These are phyloP conservation scores for Nitzschia inconspicua DNA, from an alignment of 108 stramenopile genomes.

Conservation along the genomic window DNA sequence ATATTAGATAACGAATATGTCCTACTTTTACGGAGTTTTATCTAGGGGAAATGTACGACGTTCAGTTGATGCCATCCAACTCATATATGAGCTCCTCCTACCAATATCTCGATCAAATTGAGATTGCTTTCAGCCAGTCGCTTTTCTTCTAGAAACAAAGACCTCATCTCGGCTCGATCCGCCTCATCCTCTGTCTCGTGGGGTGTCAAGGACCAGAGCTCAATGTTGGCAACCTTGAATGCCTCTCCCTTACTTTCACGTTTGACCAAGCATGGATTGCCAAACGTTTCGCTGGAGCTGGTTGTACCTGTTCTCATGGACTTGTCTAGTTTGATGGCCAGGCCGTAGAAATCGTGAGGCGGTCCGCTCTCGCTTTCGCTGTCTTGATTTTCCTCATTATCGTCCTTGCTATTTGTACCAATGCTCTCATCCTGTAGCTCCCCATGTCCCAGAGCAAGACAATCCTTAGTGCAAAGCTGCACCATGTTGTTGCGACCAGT, in stretches of 20 bases:
- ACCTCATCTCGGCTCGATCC: constrained; percentile 36
- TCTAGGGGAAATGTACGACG: too few relatives aligned
- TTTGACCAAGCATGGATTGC: constrained; percentile 54
- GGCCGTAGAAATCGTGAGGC: constrained; percentile 30
- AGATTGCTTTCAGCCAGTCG: constrained; percentile 19
- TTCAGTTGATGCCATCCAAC: too few relatives aligned
- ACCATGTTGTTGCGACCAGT: constrained; percentile 57
- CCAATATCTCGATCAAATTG: constrained; percentile 35
- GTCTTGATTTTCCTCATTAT: background rate
- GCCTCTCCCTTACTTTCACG: constrained; percentile 25
- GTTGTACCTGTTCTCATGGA: constrained; percentile 53
- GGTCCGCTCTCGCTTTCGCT: background rate
- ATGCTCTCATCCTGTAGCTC: constrained; percentile 19
- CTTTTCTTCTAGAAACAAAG: constrained; percentile 23
- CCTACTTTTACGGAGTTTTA: too few relatives aligned
- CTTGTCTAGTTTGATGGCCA: constrained; percentile 56
- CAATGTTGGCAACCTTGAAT: constrained; percentile 67
- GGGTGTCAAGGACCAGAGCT: constrained; percentile 73
- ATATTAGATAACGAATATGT: too few relatives aligned
- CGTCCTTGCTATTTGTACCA: background rate
- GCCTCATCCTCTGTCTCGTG: constrained; percentile 45
- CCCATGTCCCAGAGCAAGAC: constrained; percentile 61
- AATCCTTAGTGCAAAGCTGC: constrained; percentile 58
- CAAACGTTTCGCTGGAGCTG: constrained; percentile 69
- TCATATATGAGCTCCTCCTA: too few relatives aligned